A percentile compares a stretch with the other conserved stretches of the same genome.
phyloP scores from a whole-genome alignment of 2,329 filamentous ascomycete species.

The Calonectria naviculata region DNA sequence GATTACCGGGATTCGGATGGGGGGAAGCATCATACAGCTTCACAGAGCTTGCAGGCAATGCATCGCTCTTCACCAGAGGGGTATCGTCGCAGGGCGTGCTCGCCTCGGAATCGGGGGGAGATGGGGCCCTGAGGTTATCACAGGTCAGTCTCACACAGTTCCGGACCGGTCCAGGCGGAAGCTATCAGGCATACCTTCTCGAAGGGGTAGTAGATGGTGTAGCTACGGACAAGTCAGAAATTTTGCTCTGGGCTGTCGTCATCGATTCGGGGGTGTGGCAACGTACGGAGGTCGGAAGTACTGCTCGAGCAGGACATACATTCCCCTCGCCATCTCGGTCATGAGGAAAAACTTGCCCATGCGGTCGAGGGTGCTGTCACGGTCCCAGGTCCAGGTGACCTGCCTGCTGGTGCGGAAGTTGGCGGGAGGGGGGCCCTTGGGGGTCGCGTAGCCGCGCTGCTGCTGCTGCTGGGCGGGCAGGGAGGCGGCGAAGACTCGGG shows the following conservation, averaged over 20 bases:
- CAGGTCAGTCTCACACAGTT: slow-evolving; percentile 32
- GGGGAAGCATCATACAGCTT: slow-evolving; percentile 69
- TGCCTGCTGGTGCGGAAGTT: slow-evolving; percentile 82
- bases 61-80: slow-evolving; percentile 98
- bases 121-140: slow-evolving; percentile 78
- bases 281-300: slow-evolving; percentile 98
- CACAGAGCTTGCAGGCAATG: slow-evolving; percentile 99
- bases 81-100: slow-evolving; percentile 96
- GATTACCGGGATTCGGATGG: background rate
- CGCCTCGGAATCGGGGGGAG: slow-evolving; percentile 96
- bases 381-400: slow-evolving; percentile 83
- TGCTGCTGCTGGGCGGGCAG: slow-evolving; percentile 28
- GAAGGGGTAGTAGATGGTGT: slow-evolving; percentile 99
- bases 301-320: slow-evolving; percentile 98
- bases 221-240: slow-evolving; percentile 64
- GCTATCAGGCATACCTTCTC: slow-evolving; percentile 74
- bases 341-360: slow-evolving; percentile 95
- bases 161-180: slow-evolving; percentile 3
- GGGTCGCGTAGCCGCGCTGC: slow-evolving; percentile 69
- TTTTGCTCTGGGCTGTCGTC: background rate
- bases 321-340: slow-evolving; percentile 95
- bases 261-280: background rate
- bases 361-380: slow-evolving; percentile 82
- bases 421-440: slow-evolving; percentile 80
- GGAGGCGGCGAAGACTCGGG: slow-evolving; percentile 34